Evolutionary conservation across 2,329 filamentous ascomycete genomes (phyloP), one percentile per base, ranked within the genome.

Genomic region (Bisporella sp.): DNA sequence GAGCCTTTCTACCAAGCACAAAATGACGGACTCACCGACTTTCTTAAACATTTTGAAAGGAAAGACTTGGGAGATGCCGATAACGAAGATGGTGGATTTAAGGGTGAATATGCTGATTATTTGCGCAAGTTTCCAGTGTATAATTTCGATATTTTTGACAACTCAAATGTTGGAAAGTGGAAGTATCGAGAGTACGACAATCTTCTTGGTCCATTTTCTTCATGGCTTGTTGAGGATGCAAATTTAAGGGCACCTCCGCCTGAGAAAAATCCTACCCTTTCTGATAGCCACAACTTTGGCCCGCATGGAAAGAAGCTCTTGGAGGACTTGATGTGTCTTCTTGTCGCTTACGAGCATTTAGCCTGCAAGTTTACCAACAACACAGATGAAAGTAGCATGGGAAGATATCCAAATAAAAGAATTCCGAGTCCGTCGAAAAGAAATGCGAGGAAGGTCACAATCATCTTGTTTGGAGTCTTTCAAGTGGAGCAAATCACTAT

Each of bases 151-250:
- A 44, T 57, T 41, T 9, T 44, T 31, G 54, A 57, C 39, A 48
- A 42, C 35, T 51, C 52, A 41, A 45, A 54, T 28, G 48, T 51
- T 41, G 52, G 54, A 42, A 31, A 43, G 41, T 54, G 52, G 52
- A 51, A 45, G 47, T 48, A 54, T 31, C 41, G 37, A 48, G 48
- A 53, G 42, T 54, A 54, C 44, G 54, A 54, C 41, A 48, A 47
- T 12, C 45, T 32, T 29, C 54, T 57, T 41, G 50, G 54, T 31
- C 45, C 48, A 11, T 54, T 54, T 13, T 52, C 50, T 46, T 54
- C 52, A 31, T 57, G 54, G 54, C 51, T 57, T n/a, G 45, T 57
- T 37, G 44, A 53, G 33, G 52, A 57, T 53, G 50, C 52, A 50
- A 53, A 47, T 47, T 48, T 32, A 42, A 53, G 54, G 50, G 30